A percentile compares a stretch with the other conserved stretches of the same genome.
Evolutionary conservation across 2,329 filamentous ascomycete genomes (phyloP).

Genomic region (Paraphaeosphaeria minitans): DNA sequence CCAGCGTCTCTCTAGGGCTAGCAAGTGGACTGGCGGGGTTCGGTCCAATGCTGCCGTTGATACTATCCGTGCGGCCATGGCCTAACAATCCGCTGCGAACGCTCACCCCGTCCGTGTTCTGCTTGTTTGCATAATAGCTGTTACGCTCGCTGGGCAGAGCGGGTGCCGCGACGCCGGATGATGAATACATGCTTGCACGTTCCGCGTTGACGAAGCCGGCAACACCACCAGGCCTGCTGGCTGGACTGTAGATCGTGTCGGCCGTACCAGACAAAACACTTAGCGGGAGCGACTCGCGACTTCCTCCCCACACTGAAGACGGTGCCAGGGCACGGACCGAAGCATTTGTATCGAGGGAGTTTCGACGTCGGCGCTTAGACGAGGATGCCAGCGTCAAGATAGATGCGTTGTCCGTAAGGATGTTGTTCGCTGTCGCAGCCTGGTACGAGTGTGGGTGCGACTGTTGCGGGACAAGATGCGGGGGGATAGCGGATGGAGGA

Average conservation of each 20-base stretch:
- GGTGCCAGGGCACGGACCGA: constrained; percentile 84
- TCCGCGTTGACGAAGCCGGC: constrained; percentile 64
- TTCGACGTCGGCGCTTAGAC: constrained; percentile 75
- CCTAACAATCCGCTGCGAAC: constrained; percentile 77
- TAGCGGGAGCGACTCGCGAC: constrained; percentile 77
- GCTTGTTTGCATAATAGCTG: constrained; percentile 72
- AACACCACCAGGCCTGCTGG: constrained; percentile 57
- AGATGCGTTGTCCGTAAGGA: constrained; percentile 83
- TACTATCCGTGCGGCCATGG: constrained; percentile 81
- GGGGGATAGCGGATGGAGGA: constrained; percentile 72
- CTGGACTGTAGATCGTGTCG: constrained; percentile 57
- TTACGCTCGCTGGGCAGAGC: constrained; percentile 75
- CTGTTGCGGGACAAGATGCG: constrained; percentile 64
- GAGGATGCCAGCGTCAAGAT: constrained; percentile 85
- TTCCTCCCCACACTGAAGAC: constrained; percentile 80
- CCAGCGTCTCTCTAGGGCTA: constrained; percentile 52
- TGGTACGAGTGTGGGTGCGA: constrained; percentile 72
- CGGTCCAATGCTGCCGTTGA: constrained; percentile 72
- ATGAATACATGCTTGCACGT: constrained; percentile 81
- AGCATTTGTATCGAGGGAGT: constrained; percentile 84
- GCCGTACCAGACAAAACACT: constrained; percentile 75
- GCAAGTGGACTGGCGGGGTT: constrained; percentile 64
- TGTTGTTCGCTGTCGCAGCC: constrained; percentile 79
- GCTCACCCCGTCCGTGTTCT: constrained; percentile 70
- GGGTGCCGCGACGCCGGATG: constrained; percentile 66